phyloP scores from a whole-genome alignment of 2,329 filamentous ascomycete genomes.

The Apiospora arundinis region DNA sequence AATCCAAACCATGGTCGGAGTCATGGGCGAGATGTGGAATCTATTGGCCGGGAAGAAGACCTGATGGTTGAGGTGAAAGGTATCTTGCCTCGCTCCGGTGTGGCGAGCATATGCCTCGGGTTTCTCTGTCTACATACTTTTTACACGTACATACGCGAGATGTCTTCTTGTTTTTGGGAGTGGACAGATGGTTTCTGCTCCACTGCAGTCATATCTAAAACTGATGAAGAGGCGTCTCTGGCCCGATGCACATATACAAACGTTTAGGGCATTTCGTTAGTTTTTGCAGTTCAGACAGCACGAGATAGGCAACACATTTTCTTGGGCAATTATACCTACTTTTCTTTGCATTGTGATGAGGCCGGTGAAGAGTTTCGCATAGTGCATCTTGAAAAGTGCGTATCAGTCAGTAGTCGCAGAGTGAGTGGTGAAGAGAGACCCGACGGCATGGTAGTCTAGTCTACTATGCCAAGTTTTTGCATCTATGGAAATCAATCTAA shows the following conservation, averaged over 20 bases:
- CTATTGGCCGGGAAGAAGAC: background rate
- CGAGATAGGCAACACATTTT: conserved; percentile 17
- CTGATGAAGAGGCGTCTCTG: conserved; percentile 16
- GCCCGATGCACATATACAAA: conserved; percentile 12
- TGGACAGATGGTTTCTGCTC: background rate
- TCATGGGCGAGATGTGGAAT: background rate
- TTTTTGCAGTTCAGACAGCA: conserved; percentile 10
- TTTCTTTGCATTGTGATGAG: background rate
- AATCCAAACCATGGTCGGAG: background rate
- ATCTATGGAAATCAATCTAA: background rate
- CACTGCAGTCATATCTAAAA: background rate
- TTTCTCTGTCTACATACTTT: conserved; percentile 16
- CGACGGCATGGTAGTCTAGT: conserved; percentile 8
- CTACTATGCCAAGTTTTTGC: background rate
- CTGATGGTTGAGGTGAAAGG: background rate
- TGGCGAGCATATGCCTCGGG: conserved; percentile 9
- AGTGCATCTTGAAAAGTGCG: background rate
- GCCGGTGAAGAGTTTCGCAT: background rate
- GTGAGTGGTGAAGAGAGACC: background rate
- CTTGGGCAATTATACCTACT: background rate
- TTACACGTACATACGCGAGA: conserved; percentile 16
- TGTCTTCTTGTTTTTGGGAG: conserved; percentile 4
- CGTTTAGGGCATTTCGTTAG: background rate
- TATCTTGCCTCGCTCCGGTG: background rate
- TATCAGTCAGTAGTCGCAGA: background rate